A percentile compares a stretch with the other conserved stretches of the same genome.
phyloP scores from a whole-genome alignment of 179 eudicot species.

The Sideroxylon spinosum region DNA sequence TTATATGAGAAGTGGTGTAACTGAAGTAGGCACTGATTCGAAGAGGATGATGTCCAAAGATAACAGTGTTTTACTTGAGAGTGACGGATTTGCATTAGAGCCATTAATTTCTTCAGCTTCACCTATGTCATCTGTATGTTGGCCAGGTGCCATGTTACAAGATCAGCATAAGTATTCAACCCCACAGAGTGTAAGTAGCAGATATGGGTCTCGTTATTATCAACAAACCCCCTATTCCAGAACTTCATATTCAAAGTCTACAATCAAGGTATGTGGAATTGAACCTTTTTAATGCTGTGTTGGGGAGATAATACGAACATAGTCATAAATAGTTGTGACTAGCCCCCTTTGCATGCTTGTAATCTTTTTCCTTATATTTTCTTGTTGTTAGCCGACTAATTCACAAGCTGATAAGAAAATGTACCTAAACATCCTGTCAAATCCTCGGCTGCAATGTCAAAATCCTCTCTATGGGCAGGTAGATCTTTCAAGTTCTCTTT shows the following conservation, averaged over 20 bases:
- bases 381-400: slow-evolving; percentile 42
- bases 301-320: not conserved
- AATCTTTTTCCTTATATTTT: not conserved
- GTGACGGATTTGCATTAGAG: slow-evolving; percentile 37
- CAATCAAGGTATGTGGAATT: slow-evolving; percentile 45
- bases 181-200: slow-evolving; percentile 53
- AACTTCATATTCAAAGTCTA: slow-evolving; percentile 51
- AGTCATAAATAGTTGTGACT: not conserved
- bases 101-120: slow-evolving; percentile 45
- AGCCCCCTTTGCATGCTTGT: slow-evolving; percentile 2
- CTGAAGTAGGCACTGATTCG: slow-evolving; percentile 42
- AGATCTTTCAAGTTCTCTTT: slow-evolving; percentile 5
- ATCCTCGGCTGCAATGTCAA: slow-evolving; percentile 42
- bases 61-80: slow-evolving; percentile 25
- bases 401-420: slow-evolving; percentile 41
- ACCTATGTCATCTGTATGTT: slow-evolving; percentile 54
- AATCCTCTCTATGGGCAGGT: slow-evolving; percentile 59
- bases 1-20: slow-evolving; percentile 69
- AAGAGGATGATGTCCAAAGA: slow-evolving; percentile 22
- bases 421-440: slow-evolving; percentile 31
- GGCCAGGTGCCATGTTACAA: slow-evolving; percentile 79
- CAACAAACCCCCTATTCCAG: slow-evolving; percentile 81
- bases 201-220: slow-evolving; percentile 48
- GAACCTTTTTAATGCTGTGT: not conserved
- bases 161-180: slow-evolving; percentile 55